Conservation (phyloP, 2,329 filamentous ascomycete species). For the Penicillium sclerotigenum region DNA sequence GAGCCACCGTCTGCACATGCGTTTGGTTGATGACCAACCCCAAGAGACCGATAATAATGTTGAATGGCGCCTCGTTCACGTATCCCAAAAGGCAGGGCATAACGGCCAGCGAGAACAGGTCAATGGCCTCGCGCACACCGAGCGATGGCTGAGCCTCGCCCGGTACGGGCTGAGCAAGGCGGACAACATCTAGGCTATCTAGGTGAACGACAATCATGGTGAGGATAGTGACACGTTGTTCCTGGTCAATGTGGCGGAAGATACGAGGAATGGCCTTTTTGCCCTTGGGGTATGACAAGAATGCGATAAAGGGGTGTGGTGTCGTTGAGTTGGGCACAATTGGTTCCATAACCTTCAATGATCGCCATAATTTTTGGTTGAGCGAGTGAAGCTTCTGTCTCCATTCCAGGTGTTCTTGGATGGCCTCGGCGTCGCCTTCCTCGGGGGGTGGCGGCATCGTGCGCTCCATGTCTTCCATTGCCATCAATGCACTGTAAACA, state of each 20-base stretch:
- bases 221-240: slow-evolving; percentile 86
- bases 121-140: slow-evolving; percentile 82
- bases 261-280: slow-evolving; percentile 94
- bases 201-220: slow-evolving; percentile 95
- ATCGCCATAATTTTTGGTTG: slow-evolving; percentile 77
- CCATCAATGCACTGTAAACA: slow-evolving; percentile 85
- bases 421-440: slow-evolving; percentile 64
- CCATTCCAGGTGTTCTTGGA: slow-evolving; percentile 77
- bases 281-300: slow-evolving; percentile 90
- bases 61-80: slow-evolving; percentile 83
- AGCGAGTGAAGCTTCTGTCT: slow-evolving; percentile 66
- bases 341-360: slow-evolving; percentile 88
- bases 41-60: slow-evolving; percentile 86
- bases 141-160: slow-evolving; percentile 72
- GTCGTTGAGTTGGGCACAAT: slow-evolving; percentile 68
- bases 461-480: slow-evolving; percentile 88
- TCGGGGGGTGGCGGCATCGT: slow-evolving; percentile 67
- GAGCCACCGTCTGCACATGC: slow-evolving; percentile 78
- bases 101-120: slow-evolving; percentile 81
- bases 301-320: slow-evolving; percentile 89
- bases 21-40: slow-evolving; percentile 77
- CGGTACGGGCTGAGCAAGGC: slow-evolving; percentile 69
- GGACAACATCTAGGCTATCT: slow-evolving; percentile 85
- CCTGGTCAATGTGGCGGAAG: slow-evolving; percentile 86
- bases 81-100: slow-evolving; percentile 88